These are phyloP conservation scores for Helminthosporium solani DNA, from an alignment of 2,329 filamentous ascomycete species.

Conservation along the genomic window DNA sequence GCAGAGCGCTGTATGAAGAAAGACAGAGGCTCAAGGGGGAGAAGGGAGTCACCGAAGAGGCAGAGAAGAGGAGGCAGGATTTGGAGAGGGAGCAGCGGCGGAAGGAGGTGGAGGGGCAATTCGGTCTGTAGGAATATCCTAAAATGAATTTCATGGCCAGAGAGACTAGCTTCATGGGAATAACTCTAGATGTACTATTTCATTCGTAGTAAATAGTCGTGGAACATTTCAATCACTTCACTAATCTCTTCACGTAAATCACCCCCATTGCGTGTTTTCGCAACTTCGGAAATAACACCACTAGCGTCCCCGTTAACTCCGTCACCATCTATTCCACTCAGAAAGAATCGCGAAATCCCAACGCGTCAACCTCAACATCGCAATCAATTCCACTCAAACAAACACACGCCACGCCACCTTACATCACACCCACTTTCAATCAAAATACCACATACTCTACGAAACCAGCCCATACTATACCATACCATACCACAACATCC, in stretches of 20 bases:
- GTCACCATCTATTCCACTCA: background rate
- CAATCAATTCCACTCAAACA: background rate
- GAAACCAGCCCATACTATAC: too few species aligned
- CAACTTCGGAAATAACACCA: background rate
- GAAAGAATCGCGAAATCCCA: background rate
- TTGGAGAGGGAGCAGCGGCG: slow-evolving; percentile 37
- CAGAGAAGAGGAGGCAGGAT: slow-evolving; percentile 41
- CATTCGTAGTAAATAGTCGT: too few species aligned
- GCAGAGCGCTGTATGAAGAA: slow-evolving; percentile 84
- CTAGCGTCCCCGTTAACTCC: background rate
- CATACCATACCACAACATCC: too few species aligned
- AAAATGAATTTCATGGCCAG: too few species aligned
- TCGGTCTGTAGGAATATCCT: slow-evolving; percentile 23
- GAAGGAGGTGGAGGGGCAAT: slow-evolving; percentile 45
- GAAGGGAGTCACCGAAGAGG: slow-evolving; percentile 74
- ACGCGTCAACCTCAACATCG: too few species aligned
- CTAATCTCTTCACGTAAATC: too few species aligned
- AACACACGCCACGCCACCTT: too few species aligned
- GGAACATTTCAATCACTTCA: too few species aligned
- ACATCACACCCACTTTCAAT: background rate
- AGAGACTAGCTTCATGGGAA: too few species aligned
- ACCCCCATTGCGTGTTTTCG: too few species aligned
- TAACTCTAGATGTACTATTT: too few species aligned
- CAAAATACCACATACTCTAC: too few species aligned
- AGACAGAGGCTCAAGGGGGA: slow-evolving; percentile 86